Base-by-base conservation (phyloP, 352 stramenopile genomes). In the Albugo laibachii region DNA sequence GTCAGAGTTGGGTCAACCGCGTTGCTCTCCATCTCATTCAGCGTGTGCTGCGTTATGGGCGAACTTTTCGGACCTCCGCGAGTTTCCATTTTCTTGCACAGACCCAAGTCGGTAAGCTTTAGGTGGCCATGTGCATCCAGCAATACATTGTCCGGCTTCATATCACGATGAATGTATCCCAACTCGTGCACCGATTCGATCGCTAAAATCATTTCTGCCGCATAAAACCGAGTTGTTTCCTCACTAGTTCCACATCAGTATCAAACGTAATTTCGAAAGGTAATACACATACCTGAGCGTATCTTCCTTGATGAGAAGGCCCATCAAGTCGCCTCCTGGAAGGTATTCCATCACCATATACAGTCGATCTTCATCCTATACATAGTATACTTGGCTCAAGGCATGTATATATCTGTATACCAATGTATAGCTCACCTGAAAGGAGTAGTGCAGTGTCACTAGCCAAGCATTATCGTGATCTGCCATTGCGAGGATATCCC, bases 291-390 rank as follows among this genome's bases (percentile, higher is more conserved):
- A 31, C 24, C 24, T 31, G 5, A 92, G 65, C 50, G 91, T 99
- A 64, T 99, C 95, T 55, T 99, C 77, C 49, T 98, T 97, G 64
- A 99, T 98, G 27, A 99, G 72, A 15, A 99, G 61, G 45, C 81
- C 94, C 95, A 99, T 99, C 47, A 99, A 77, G 66, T 99, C 96
- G 38, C 96, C 96, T 4, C 96, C 96, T 5, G 93, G 88, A 20
- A 99, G 65, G 58, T 95, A 99, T 67, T 99, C 96, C 95, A 99
- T 99, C 36, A 98, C 89, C 93, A 87, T 86, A 55, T 87, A 88
- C 11, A 89, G 62, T 36, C 64, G 57, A 54, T 84, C 68, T 34
- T 88, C 69, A 49, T 89, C 71, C 54, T 31, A 31, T 31, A 31
- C 24, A 8, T 31, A 31, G 24, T 49, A 52, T 54, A 53, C 38